Conservation (phyloP, 495 filamentous ascomycete species). For the Trypethelium eluteriae region DNA sequence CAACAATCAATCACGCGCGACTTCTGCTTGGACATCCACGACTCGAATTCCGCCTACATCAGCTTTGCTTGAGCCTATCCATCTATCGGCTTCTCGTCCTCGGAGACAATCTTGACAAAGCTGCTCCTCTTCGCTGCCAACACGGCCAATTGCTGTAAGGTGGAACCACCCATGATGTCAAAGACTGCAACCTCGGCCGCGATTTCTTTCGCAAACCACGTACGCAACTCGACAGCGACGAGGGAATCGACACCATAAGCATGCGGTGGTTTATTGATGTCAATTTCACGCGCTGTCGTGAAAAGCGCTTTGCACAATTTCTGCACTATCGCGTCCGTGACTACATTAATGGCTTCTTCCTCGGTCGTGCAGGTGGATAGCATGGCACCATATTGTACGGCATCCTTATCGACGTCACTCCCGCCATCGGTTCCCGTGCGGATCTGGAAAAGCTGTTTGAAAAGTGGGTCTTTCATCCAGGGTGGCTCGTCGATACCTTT, state of each 20-base stretch:
- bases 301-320: slow-evolving; percentile 5
- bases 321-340: background rate
- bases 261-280: background rate
- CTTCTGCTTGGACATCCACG: too few species aligned
- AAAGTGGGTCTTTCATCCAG: background rate
- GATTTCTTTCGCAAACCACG: slow-evolving; percentile 11
- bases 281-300: background rate
- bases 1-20: too few species aligned
- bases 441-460: slow-evolving; percentile 5
- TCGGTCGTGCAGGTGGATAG: slow-evolving; percentile 3
- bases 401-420: background rate
- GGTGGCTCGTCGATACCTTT: slow-evolving; percentile 7
- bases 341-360: background rate
- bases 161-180: slow-evolving; percentile 5
- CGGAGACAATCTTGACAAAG: background rate
- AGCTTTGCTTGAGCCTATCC: background rate
- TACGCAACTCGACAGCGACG: slow-evolving; percentile 10
- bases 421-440: background rate
- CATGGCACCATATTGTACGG: slow-evolving; percentile 6
- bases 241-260: slow-evolving; percentile 12
- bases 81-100: slow-evolving; percentile 4
- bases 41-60: too few species aligned
- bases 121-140: slow-evolving; percentile 2
- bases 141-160: background rate
- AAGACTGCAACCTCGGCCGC: slow-evolving; percentile 9